These are phyloP conservation scores for Saccharomycopsis javanensis DNA, from an alignment of 805 yeast genomes.

Conservation along the genomic window DNA sequence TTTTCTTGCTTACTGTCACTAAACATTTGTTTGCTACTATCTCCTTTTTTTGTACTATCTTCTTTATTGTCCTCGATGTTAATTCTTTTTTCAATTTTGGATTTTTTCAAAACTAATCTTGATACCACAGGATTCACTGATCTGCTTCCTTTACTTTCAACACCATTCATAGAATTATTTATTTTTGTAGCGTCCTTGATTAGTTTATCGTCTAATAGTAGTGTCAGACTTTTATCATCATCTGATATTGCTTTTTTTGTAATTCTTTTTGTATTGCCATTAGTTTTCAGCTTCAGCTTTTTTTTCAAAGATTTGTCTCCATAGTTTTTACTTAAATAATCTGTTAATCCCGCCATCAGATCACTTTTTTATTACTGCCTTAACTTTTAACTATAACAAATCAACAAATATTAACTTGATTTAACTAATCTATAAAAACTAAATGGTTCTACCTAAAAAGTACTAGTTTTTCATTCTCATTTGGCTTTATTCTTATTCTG, in stretches of 20 bases:
- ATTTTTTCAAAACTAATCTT: background rate
- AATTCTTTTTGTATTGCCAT: background rate
- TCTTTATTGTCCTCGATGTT: background rate
- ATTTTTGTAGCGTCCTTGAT: background rate
- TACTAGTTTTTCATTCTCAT: background rate
- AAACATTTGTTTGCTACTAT: background rate
- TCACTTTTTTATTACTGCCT: too few relatives aligned
- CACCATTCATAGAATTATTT: background rate
- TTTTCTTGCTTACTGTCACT: background rate
- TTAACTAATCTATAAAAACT: too few relatives aligned
- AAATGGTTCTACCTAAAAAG: background rate
- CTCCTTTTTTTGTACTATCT: background rate
- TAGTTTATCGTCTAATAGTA: background rate
- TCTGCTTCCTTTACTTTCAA: background rate
- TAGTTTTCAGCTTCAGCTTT: background rate
- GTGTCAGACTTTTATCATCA: background rate
- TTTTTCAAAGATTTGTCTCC: slow-evolving; percentile 4
- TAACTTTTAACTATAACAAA: too few relatives aligned
- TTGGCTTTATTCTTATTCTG: background rate
- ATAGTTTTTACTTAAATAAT: slow-evolving; percentile 15
- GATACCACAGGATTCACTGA: background rate
- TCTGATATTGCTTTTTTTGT: background rate
- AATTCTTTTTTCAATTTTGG: background rate
- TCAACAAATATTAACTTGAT: too few relatives aligned
- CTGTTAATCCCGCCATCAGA: slow-evolving; percentile 6